phyloP scores from a whole-genome alignment of 129 eudicot species.

The Dittrichia graveolens region DNA sequence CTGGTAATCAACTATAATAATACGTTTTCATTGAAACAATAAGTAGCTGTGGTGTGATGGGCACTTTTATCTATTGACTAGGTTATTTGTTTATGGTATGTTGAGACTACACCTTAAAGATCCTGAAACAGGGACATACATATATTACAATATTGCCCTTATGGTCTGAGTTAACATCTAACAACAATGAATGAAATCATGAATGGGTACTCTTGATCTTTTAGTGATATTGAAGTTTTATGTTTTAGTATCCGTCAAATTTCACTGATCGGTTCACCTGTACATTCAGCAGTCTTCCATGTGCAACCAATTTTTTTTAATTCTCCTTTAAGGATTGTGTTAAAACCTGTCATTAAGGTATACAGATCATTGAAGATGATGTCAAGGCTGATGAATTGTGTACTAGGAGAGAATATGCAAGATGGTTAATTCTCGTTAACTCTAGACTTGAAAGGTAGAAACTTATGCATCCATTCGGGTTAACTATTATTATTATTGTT shows the following conservation, averaged over 20 bases:
- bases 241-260: not conserved
- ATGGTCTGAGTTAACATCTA: not conserved
- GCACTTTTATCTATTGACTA: not conserved
- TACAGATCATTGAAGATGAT: conserved; percentile 87
- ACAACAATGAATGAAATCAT: not conserved
- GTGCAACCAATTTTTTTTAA: conserved; percentile 22
- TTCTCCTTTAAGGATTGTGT: conserved; percentile 49
- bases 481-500: not conserved
- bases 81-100: not conserved
- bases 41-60: too few species aligned
- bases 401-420: conserved; percentile 87
- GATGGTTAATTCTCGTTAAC: conserved; percentile 78
- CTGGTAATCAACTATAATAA: too few species aligned
- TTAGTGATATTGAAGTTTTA: too few species aligned
- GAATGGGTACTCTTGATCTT: not conserved
- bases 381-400: conserved; percentile 75
- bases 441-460: conserved; percentile 82
- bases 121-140: not conserved
- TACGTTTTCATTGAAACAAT: too few species aligned
- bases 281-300: not conserved
- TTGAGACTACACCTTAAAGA: not conserved
- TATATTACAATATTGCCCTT: not conserved
- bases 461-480: not conserved
- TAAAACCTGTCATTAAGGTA: conserved; percentile 51
- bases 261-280: not conserved